Conservation (phyloP, 2,329 filamentous ascomycete species). For the Acephala macrosclerotiorum region DNA sequence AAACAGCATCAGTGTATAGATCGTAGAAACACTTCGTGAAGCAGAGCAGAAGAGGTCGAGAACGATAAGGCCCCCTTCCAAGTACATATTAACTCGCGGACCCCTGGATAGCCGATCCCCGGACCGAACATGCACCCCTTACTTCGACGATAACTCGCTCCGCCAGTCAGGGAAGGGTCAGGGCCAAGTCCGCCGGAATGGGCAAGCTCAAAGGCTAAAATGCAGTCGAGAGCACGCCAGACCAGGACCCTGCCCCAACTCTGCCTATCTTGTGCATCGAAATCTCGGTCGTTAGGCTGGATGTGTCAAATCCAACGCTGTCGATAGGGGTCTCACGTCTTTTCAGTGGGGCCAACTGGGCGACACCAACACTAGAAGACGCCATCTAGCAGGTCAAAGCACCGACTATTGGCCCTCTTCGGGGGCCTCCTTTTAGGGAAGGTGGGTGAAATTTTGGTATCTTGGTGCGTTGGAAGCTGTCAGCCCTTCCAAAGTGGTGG, state of each 20-base stretch:
- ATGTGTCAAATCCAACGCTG: slow-evolving; percentile 22
- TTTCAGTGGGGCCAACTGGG: background rate
- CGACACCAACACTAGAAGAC: slow-evolving; percentile 7
- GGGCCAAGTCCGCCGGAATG: slow-evolving; percentile 16
- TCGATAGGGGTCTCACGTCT: slow-evolving; percentile 21
- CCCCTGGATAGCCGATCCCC: slow-evolving; percentile 5
- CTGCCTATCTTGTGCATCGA: slow-evolving; percentile 18
- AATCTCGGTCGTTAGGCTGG: slow-evolving; percentile 22
- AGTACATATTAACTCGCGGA: slow-evolving; percentile 14
- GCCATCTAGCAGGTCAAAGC: slow-evolving; percentile 8
- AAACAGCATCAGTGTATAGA: slow-evolving; percentile 8
- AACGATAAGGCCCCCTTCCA: slow-evolving; percentile 24
- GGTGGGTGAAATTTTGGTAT: background rate
- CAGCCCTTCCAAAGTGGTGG: background rate
- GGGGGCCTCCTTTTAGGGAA: background rate
- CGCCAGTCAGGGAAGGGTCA: slow-evolving; percentile 12
- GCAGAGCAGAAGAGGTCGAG: slow-evolving; percentile 17
- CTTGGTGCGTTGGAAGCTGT: background rate
- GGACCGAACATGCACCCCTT: slow-evolving; percentile 4
- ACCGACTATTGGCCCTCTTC: background rate
- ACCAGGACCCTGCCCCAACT: background rate
- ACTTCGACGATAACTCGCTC: slow-evolving; percentile 7
- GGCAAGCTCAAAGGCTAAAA: slow-evolving; percentile 18
- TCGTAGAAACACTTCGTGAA: slow-evolving; percentile 14
- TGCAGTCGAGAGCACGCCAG: slow-evolving; percentile 7